Percentiles rank a stretch among this genome's conserved stretches.
Conservation (phyloP, 176 grass and related monocot genomes). For the Aegilops umbellulata region DNA sequence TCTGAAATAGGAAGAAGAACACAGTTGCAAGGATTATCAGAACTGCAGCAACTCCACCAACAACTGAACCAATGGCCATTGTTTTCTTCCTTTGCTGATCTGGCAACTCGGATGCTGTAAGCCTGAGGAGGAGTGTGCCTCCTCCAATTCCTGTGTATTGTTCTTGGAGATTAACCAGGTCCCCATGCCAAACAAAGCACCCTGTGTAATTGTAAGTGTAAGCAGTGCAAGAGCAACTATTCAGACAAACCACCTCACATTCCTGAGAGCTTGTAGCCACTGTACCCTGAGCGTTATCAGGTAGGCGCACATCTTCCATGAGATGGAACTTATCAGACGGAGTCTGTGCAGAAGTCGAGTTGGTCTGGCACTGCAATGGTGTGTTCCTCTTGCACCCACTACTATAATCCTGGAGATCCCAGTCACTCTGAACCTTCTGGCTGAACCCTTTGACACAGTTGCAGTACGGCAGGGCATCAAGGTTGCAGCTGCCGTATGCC, state of each 20-base stretch:
- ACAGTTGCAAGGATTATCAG: too few relatives aligned
- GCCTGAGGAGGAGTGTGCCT: too few relatives aligned
- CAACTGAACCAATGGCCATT: too few relatives aligned
- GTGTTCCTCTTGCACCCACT: constrained; percentile 56
- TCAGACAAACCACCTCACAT: constrained; percentile 55
- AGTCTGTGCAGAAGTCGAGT: constrained; percentile 23
- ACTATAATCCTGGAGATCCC: constrained; percentile 40
- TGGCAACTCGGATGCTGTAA: too few relatives aligned
- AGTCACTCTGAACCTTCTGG: constrained; percentile 37
- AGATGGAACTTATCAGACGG: constrained; percentile 54
- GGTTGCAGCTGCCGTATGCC: constrained; percentile 56
- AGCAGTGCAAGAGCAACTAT: constrained; percentile 59
- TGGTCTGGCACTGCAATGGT: constrained; percentile 48
- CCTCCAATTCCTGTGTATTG: too few relatives aligned
- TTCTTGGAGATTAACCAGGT: constrained; percentile 20
- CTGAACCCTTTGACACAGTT: constrained; percentile 60
- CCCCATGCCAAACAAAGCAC: constrained; percentile 63
- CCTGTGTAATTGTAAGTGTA: constrained; percentile 43
- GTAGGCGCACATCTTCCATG: constrained; percentile 36
- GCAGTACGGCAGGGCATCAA: constrained; percentile 27
- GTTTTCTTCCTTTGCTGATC: too few relatives aligned
- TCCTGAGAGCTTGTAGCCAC: constrained; percentile 22
- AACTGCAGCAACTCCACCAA: too few relatives aligned
- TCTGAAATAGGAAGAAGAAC: too few relatives aligned
- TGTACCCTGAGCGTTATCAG: constrained; percentile 33